phyloP scores from a whole-genome alignment of 331 rosid species.

The Pyrus hybrid region DNA sequence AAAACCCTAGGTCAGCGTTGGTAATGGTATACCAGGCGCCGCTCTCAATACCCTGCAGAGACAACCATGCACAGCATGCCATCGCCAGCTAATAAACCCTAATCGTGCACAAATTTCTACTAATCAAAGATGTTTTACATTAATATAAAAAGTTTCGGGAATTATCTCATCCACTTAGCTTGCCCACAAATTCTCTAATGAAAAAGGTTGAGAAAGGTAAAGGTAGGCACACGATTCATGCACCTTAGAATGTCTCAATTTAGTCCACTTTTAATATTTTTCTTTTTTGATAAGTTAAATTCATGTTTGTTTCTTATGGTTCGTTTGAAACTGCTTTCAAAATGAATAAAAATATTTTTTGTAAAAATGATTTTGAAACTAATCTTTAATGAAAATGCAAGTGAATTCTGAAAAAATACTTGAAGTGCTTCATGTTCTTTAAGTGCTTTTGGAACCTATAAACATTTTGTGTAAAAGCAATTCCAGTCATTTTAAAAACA shows the following conservation, averaged over 20 bases:
- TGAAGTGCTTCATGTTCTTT: too few relatives aligned
- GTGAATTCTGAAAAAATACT: too few relatives aligned
- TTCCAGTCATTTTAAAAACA: too few relatives aligned
- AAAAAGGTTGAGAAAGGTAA: neutral
- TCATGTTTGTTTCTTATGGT: too few relatives aligned
- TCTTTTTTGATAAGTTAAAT: too few relatives aligned
- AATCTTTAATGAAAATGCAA: too few relatives aligned
- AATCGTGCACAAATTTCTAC: neutral
- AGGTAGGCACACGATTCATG: constrained; percentile 10
- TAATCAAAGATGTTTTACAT: neutral
- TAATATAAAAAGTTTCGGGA: neutral
- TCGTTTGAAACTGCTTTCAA: accelerated
- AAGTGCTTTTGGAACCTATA: too few relatives aligned
- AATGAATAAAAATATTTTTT: too few relatives aligned
- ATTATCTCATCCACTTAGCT: neutral
- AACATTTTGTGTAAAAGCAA: too few relatives aligned
- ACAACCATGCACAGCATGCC: neutral
- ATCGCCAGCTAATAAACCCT: neutral
- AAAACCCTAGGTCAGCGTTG: too few relatives aligned
- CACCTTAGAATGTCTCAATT: neutral
- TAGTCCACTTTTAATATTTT: too few relatives aligned
- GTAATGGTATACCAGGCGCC: neutral
- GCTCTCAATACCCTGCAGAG: neutral
- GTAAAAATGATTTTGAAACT: too few relatives aligned
- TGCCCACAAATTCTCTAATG: neutral